Conservation (phyloP, 202 grass and related monocot genomes). For the Schoenoplectus triqueter region DNA sequence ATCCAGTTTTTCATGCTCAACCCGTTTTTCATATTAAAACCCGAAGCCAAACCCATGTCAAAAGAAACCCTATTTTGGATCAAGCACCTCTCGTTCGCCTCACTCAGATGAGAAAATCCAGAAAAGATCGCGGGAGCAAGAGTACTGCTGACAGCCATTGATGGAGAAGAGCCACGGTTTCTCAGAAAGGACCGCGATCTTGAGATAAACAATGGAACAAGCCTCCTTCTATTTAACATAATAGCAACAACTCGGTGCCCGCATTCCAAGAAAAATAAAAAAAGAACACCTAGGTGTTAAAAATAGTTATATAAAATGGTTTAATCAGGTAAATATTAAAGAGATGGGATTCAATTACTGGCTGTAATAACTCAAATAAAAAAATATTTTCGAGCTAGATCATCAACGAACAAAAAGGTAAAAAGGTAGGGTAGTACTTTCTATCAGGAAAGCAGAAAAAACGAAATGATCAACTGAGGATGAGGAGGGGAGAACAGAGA, state of each 20-base stretch:
- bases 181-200: slow-evolving; percentile 46
- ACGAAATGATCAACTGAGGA: slow-evolving; percentile 30
- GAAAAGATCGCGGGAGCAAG: slow-evolving; percentile 44
- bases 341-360: neutral
- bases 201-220: slow-evolving; percentile 53
- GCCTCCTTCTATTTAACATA: slow-evolving; percentile 57
- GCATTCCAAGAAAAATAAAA: slow-evolving; percentile 55
- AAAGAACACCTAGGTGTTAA: neutral
- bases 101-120: slow-evolving; percentile 45
- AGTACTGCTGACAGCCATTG: slow-evolving; percentile 35
- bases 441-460: neutral
- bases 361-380: slow-evolving; percentile 22
- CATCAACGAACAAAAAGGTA: slow-evolving; percentile 5
- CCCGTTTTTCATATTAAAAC: slow-evolving; percentile 36
- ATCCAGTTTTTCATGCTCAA: slow-evolving; percentile 60
- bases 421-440: neutral
- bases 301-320: neutral
- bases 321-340: neutral
- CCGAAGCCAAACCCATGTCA: slow-evolving; percentile 46
- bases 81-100: slow-evolving; percentile 14
- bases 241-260: slow-evolving; percentile 35
- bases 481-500: neutral
- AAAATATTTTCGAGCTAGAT: slow-evolving; percentile 19
- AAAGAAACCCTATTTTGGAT: slow-evolving; percentile 43
- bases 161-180: slow-evolving; percentile 36